Conservation (phyloP, 208 protist species). For the Wallacemonas sp. region DNA sequence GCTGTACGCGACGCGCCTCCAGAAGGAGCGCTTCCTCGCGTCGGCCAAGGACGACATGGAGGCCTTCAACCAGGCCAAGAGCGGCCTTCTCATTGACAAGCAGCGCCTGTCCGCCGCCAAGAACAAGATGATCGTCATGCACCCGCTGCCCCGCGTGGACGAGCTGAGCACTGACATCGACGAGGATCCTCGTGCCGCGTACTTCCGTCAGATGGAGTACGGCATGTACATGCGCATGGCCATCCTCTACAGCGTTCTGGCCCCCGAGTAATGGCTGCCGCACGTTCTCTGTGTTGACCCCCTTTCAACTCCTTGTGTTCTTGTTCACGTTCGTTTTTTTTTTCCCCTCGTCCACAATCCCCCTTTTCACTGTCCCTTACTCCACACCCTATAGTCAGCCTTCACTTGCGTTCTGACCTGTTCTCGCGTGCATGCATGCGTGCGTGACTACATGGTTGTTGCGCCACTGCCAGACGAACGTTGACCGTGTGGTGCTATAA, state of each 20-base stretch:
- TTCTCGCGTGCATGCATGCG: not conserved
- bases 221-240: conserved; percentile 99
- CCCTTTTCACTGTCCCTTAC: not conserved
- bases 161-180: conserved; percentile 95
- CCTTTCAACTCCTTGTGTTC: no score
- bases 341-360: not conserved
- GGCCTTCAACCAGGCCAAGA: conserved; percentile 89
- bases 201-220: conserved; percentile 98
- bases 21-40: conserved; percentile 96
- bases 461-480: not conserved
- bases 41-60: conserved; percentile 50
- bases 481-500: no score
- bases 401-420: no score
- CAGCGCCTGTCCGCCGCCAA: conserved; percentile 73
- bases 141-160: conserved; percentile 97
- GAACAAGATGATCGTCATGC: conserved; percentile 96
- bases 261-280: conserved; percentile 28
- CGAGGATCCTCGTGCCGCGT: conserved; percentile 94
- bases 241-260: conserved; percentile 92
- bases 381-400: no score
- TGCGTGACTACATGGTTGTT: not conserved
- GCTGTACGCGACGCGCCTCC: conserved; percentile 96
- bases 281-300: no score
- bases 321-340: no score
- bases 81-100: conserved; percentile 70